Base-by-base conservation (phyloP, 306 rosid species). In the Vigna hirtella region DNA sequence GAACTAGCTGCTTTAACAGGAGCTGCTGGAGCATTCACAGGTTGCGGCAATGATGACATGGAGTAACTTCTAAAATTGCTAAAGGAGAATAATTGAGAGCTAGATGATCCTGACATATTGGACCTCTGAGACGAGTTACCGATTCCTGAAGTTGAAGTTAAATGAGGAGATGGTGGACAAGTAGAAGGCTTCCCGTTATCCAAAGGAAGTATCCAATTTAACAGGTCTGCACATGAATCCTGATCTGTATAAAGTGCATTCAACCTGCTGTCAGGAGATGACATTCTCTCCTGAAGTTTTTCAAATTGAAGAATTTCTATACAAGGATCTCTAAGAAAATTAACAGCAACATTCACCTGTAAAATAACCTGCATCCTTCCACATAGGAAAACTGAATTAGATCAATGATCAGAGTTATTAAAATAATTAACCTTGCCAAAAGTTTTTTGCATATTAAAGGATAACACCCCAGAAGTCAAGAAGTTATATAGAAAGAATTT, bases 281-380 rank as follows among this genome's bases (percentile, higher is more conserved):
- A 26, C 64, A 42, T 79, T 83, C 86, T 89, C 87, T 85, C 91
- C 73, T 30, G 86, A 74, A 74, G 73, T 81, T 89, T 95, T 78
- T 91, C 98, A 86, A 90, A 95, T 88, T 95, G 98, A 78, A 95
- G 98, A 85, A 95, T 85, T 86, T 95, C 98, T 57, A 95, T 83
- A 68, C 91, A 90, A 63, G 98, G 98, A 76, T 92, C 98, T 72
- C 74, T 79, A 81, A 92, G 80, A 86, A 68, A 80, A 74, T 83
- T 90, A 58, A 88, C 90, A 69, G 91, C 88, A 82, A 95, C 93
- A 83, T 89, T 91, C 74, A 89, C 93, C 80, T 86, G 93, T 88
- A 95, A 91, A 88, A 87, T 88, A 86, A 95, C 97, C 98, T 95
- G 97, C 93, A 89, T 80, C 89, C 97, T 95, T 95, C 88, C 97